Conservation (phyloP, 768 basidiomycete genomes). For the Psilocybe cubensis region DNA sequence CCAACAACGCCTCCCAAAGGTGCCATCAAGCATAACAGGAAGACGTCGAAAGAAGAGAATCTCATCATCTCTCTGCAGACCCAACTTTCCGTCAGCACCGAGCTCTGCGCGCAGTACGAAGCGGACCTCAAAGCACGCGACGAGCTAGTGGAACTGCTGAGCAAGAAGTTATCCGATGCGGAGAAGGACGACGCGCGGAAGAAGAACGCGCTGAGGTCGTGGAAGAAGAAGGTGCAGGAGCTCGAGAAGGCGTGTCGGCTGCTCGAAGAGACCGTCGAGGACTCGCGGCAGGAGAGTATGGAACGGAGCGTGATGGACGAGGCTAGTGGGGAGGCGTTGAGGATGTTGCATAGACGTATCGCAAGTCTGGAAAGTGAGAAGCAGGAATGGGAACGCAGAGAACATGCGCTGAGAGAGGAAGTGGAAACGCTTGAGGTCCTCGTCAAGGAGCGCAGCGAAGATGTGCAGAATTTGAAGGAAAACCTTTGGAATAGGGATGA, state of each 20-base stretch:
- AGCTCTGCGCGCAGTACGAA: slow-evolving; percentile 78
- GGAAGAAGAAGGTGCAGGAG: slow-evolving; percentile 81
- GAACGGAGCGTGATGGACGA: slow-evolving; percentile 85
- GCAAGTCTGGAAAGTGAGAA: slow-evolving; percentile 73
- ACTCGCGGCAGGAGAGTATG: slow-evolving; percentile 79
- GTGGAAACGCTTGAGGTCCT: slow-evolving; percentile 52
- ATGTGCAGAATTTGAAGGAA: slow-evolving; percentile 49
- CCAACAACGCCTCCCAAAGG: slow-evolving; percentile 65
- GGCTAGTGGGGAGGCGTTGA: slow-evolving; percentile 77
- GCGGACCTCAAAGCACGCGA: slow-evolving; percentile 75
- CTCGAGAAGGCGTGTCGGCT: slow-evolving; percentile 67
- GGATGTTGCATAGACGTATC: slow-evolving; percentile 82
- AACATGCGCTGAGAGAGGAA: slow-evolving; percentile 46
- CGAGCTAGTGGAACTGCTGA: slow-evolving; percentile 67
- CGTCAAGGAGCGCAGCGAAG: slow-evolving; percentile 46
- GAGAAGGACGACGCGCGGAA: slow-evolving; percentile 72
- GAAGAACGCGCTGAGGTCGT: slow-evolving; percentile 52
- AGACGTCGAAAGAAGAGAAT: slow-evolving; percentile 71
- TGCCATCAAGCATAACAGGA: slow-evolving; percentile 49
- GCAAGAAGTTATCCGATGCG: slow-evolving; percentile 51
- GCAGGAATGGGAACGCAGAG: slow-evolving; percentile 46
- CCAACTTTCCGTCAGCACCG: slow-evolving; percentile 74
- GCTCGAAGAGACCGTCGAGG: slow-evolving; percentile 88
- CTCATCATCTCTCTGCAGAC: slow-evolving; percentile 75
- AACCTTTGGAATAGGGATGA: slow-evolving; percentile 52